These are phyloP conservation scores for Capsicum pubescens DNA, from an alignment of 257 asterid genomes.

Conservation along the genomic window DNA sequence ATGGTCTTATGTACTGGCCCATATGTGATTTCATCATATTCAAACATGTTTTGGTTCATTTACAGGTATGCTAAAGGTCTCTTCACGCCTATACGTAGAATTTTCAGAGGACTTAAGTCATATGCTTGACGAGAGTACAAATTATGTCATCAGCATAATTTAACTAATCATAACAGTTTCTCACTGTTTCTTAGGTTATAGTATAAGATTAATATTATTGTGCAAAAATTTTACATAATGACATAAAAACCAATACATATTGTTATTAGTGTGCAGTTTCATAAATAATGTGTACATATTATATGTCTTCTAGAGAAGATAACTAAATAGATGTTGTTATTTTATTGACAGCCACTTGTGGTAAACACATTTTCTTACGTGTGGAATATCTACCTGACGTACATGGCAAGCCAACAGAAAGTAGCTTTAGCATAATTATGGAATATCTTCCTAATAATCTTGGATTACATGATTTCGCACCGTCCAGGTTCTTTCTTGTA, in stretches of 20 bases:
- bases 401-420: constrained; percentile 72
- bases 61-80: constrained; percentile 56
- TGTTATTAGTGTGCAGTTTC: background rate
- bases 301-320: background rate
- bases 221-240: background rate
- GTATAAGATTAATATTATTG: background rate
- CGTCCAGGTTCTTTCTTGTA: background rate
- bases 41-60: constrained; percentile 79
- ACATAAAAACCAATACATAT: background rate
- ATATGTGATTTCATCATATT: constrained; percentile 79
- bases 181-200: background rate
- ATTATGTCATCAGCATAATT: too few species aligned
- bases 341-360: constrained; percentile 70
- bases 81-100: background rate
- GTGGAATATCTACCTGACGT: constrained; percentile 84
- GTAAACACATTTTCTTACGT: constrained; percentile 74
- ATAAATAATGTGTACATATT: background rate
- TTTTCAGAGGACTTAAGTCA: background rate
- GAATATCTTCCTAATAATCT: background rate
- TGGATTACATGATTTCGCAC: background rate
- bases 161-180: background rate
- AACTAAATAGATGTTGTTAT: constrained; percentile 12
- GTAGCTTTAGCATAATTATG: constrained; percentile 44
- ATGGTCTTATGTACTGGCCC: constrained; percentile 82
- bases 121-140: too few species aligned